A percentile compares a stretch with the other conserved stretches of the same genome.
These are phyloP conservation scores for Thalassiosira hispida DNA, from an alignment of 352 stramenopile genomes.

Conservation along the genomic window DNA sequence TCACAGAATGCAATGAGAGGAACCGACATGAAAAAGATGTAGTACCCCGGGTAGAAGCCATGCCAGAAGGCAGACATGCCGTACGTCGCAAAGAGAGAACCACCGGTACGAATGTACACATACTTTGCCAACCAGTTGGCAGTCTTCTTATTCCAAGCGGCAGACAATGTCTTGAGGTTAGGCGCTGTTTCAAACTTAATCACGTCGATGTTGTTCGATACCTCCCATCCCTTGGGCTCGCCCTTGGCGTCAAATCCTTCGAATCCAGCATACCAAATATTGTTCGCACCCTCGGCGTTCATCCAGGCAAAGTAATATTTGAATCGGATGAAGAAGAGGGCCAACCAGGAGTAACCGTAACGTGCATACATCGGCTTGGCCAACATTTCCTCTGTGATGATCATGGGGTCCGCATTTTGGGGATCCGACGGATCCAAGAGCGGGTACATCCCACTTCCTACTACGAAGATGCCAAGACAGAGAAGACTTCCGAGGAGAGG, in stretches of 20 bases:
- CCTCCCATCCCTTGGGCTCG: slow-evolving; percentile 90
- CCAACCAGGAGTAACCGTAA: slow-evolving; percentile 89
- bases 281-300: slow-evolving; percentile 85
- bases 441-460: slow-evolving; percentile 72
- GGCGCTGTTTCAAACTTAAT: slow-evolving; percentile 92
- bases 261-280: slow-evolving; percentile 89
- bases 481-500: slow-evolving; percentile 76
- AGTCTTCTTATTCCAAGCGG: slow-evolving; percentile 97
- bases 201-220: slow-evolving; percentile 96
- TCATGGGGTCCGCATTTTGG: slow-evolving; percentile 73
- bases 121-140: slow-evolving; percentile 94
- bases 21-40: slow-evolving; percentile 93
- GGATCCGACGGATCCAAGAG: slow-evolving; percentile 81
- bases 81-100: slow-evolving; percentile 93
- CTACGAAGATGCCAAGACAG: slow-evolving; percentile 74
- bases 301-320: slow-evolving; percentile 99
- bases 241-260: slow-evolving; percentile 92
- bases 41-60: slow-evolving; percentile 99
- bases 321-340: slow-evolving; percentile 89
- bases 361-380: slow-evolving; percentile 83
- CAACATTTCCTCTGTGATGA: slow-evolving; percentile 87
- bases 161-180: slow-evolving; percentile 89
- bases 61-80: slow-evolving; percentile 96
- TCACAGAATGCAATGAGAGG: slow-evolving; percentile 82
- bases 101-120: slow-evolving; percentile 95